These are phyloP conservation scores for Myotisia sp. DNA, from an alignment of 2,329 filamentous ascomycete genomes.

Conservation along the genomic window DNA sequence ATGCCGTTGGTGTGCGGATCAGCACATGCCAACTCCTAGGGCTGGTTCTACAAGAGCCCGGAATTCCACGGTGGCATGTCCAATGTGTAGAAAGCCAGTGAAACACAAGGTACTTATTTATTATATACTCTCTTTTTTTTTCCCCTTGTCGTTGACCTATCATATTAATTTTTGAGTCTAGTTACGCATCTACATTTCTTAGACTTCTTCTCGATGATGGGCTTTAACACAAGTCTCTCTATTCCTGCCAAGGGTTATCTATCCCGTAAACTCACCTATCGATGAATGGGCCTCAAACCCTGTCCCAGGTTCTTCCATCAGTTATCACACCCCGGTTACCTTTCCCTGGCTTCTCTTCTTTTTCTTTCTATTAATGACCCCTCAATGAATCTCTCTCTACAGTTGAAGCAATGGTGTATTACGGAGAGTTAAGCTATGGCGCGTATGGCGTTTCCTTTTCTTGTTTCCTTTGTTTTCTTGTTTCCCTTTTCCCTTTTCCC, in stretches of 20 bases:
- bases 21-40: conserved; percentile 33
- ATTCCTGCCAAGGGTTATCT: conserved; percentile 1
- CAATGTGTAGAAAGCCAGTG: conserved; percentile 19
- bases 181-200: not conserved
- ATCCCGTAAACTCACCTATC: too few species aligned
- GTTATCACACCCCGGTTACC: too few species aligned
- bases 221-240: not conserved
- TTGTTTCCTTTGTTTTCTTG: too few species aligned
- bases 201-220: not conserved
- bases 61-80: conserved; percentile 14
- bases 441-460: too few species aligned
- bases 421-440: too few species aligned
- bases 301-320: too few species aligned
- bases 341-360: too few species aligned
- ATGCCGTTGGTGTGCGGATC: conserved; percentile 42
- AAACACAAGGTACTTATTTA: conserved; percentile 19
- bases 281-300: too few species aligned
- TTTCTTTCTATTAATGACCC: too few species aligned
- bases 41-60: conserved; percentile 18
- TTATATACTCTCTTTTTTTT: not conserved
- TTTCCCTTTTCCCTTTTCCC: too few species aligned
- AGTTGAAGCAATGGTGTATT: too few species aligned
- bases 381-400: too few species aligned
- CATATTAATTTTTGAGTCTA: not conserved
- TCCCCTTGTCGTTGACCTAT: not conserved